Evolutionary conservation across 2,329 filamentous ascomycete genomes (phyloP).

Genomic region (Furcasterigmium sp.): DNA sequence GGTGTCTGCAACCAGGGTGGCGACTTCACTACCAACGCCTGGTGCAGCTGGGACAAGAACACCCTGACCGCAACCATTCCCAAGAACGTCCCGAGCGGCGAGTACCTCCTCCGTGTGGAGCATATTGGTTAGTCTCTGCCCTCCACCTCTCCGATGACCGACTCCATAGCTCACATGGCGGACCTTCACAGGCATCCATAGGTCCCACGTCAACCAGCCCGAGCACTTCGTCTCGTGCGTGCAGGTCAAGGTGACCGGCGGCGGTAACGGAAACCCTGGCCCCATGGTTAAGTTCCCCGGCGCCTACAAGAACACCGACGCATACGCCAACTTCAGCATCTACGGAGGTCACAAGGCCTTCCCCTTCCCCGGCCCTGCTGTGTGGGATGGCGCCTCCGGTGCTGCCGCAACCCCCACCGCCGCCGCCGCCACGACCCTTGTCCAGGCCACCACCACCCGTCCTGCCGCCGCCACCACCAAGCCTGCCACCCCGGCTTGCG

Average conservation of each 20-base stretch:
- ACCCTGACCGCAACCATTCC: conserved; percentile 36
- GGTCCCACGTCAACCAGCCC: conserved; percentile 15
- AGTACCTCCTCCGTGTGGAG: conserved; percentile 39
- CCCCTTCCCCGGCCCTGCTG: conserved; percentile 3
- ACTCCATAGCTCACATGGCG: conserved; percentile 10
- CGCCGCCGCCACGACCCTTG: too few species aligned
- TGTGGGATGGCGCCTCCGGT: conserved; percentile 1
- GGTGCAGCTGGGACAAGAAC: conserved; percentile 30
- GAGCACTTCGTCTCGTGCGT: conserved; percentile 12
- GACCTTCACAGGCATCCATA: conserved; percentile 13
- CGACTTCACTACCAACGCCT: conserved; percentile 16
- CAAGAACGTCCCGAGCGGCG: conserved; percentile 29
- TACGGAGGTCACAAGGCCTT: conserved; percentile 12
- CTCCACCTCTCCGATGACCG: too few species aligned
- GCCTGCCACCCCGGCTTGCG: too few species aligned
- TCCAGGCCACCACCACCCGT: too few species aligned
- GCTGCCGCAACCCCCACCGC: too few species aligned
- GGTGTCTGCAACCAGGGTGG: conserved; percentile 19
- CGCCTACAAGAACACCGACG: conserved; percentile 18
- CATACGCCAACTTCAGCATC: conserved; percentile 15
- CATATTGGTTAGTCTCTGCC: conserved; percentile 27
- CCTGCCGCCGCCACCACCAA: too few species aligned
- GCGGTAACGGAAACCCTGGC: conserved; percentile 12
- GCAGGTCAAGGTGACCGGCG: conserved; percentile 13
- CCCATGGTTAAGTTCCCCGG: conserved; percentile 22